phyloP scores from a whole-genome alignment of 805 yeast species.

The Ogataea chonburiensis region DNA sequence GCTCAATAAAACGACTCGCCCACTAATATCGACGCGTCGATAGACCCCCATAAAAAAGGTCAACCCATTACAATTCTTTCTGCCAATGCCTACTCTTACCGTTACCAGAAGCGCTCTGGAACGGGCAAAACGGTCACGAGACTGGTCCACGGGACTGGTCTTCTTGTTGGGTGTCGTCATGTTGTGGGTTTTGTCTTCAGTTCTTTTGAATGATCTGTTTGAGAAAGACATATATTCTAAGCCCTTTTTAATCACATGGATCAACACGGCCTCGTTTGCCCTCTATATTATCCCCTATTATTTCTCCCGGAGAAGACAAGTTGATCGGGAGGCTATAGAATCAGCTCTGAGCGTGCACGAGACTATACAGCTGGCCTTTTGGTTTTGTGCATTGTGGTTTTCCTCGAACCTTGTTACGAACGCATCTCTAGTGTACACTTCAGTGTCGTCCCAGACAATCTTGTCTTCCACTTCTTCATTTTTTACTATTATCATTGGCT shows the following conservation, averaged over 20 bases:
- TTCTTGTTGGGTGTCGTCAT: constrained; percentile 74
- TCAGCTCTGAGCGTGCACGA: constrained; percentile 46
- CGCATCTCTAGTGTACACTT: constrained; percentile 81
- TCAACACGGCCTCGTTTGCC: constrained; percentile 83
- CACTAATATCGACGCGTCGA: constrained; percentile 12
- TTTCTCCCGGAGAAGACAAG: constrained; percentile 11
- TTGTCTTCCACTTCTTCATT: constrained; percentile 89
- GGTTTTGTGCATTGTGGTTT: constrained; percentile 89
- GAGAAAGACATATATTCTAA: constrained; percentile 68
- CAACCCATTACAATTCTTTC: neutral
- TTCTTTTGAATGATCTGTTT: constrained; percentile 74
- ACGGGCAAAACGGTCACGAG: constrained; percentile 21
- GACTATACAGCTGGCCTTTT: constrained; percentile 71
- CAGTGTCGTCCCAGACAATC: constrained; percentile 93
- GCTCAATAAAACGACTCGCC: constrained; percentile 2
- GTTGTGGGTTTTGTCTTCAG: constrained; percentile 90
- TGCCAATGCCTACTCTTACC: constrained; percentile 5
- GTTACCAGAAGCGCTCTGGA: constrained; percentile 10
- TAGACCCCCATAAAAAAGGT: constrained; percentile 1
- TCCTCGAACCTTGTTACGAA: constrained; percentile 85
- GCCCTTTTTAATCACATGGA: constrained; percentile 89
- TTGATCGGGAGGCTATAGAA: neutral
- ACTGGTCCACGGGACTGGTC: constrained; percentile 78
- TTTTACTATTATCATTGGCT: constrained; percentile 85
- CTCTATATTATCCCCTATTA: constrained; percentile 69